Conservation (phyloP, 2,329 filamentous ascomycete species). For the Paracoccidioides lutzii region DNA sequence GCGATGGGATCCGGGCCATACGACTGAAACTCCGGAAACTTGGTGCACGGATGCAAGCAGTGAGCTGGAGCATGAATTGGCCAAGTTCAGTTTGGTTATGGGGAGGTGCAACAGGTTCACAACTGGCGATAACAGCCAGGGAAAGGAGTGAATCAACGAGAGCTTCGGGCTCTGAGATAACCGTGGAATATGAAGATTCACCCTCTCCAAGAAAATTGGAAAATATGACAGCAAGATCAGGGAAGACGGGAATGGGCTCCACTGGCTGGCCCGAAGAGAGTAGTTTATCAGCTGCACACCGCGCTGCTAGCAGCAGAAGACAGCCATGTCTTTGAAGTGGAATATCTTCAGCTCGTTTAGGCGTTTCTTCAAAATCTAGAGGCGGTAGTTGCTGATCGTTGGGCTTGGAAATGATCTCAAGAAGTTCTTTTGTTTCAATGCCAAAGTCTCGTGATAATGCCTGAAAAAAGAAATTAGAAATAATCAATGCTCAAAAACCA, state of each 20-base stretch:
- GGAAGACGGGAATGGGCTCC: conserved; percentile 37
- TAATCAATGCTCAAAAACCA: not conserved
- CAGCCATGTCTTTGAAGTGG: conserved; percentile 44
- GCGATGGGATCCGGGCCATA: conserved; percentile 25
- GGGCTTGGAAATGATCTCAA: conserved; percentile 31
- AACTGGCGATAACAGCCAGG: conserved; percentile 38
- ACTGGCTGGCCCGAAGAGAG: conserved; percentile 32
- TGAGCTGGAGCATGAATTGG: conserved; percentile 38
- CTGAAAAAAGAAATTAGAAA: conserved; percentile 12
- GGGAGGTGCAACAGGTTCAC: conserved; percentile 34
- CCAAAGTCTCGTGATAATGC: conserved; percentile 44
- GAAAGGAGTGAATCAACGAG: conserved; percentile 43
- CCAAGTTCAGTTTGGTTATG: conserved; percentile 40
- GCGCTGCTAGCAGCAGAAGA: conserved; percentile 42
- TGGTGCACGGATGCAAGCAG: conserved; percentile 22
- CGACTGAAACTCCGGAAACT: conserved; percentile 23
- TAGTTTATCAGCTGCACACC: conserved; percentile 37
- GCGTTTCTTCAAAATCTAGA: conserved; percentile 43
- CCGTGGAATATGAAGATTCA: conserved; percentile 19
- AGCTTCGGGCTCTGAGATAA: conserved; percentile 28
- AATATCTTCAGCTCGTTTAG: conserved; percentile 40
- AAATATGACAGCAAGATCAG: conserved; percentile 39
- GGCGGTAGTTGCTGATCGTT: conserved; percentile 29
- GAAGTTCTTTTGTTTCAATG: conserved; percentile 36
- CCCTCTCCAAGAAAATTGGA: conserved; percentile 39